Percentiles rank a stretch among this genome's conserved stretches.
phyloP scores from a whole-genome alignment of 2,329 filamentous ascomycete genomes.

The Penicillium rolfsii region DNA sequence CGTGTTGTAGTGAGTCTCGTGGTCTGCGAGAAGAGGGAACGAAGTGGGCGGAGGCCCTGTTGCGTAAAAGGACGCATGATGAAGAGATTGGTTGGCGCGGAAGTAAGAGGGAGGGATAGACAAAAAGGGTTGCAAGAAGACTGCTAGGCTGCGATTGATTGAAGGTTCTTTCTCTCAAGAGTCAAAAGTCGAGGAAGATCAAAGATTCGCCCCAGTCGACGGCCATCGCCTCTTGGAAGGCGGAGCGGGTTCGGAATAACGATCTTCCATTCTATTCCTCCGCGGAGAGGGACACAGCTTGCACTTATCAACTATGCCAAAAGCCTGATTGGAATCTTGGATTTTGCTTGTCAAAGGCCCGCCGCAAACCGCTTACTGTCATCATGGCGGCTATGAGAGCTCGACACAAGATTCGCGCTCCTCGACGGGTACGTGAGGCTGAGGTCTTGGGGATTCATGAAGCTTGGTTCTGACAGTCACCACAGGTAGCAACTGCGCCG shows the following conservation, averaged over 20 bases:
- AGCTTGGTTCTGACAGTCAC: slow-evolving; percentile 20
- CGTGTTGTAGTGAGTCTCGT: slow-evolving; percentile 24
- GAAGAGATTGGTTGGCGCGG: not conserved
- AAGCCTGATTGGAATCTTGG: not conserved
- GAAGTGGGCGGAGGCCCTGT: slow-evolving; percentile 31
- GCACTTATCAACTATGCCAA: not conserved
- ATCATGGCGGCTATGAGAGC: slow-evolving; percentile 58
- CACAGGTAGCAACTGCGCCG: slow-evolving; percentile 58
- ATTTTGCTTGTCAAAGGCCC: not conserved
- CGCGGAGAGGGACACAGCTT: slow-evolving; percentile 27
- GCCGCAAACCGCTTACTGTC: not conserved
- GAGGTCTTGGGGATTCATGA: slow-evolving; percentile 2
- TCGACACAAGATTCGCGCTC: slow-evolving; percentile 67
- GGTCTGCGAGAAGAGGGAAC: slow-evolving; percentile 16
- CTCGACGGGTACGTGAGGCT: slow-evolving; percentile 61
- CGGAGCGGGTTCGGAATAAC: slow-evolving; percentile 13
- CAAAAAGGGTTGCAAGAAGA: not conserved
- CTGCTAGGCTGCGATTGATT: not conserved
- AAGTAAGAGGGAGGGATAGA: not conserved
- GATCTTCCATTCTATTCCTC: slow-evolving; percentile 26
- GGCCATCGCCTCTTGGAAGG: slow-evolving; percentile 4
- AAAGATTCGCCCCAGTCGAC: not conserved
- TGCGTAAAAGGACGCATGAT: slow-evolving; percentile 27
- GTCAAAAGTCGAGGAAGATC: not conserved
- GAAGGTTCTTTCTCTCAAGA: not conserved